phyloP scores from a whole-genome alignment of 345 rosid genomes.

The Mangifera indica region DNA sequence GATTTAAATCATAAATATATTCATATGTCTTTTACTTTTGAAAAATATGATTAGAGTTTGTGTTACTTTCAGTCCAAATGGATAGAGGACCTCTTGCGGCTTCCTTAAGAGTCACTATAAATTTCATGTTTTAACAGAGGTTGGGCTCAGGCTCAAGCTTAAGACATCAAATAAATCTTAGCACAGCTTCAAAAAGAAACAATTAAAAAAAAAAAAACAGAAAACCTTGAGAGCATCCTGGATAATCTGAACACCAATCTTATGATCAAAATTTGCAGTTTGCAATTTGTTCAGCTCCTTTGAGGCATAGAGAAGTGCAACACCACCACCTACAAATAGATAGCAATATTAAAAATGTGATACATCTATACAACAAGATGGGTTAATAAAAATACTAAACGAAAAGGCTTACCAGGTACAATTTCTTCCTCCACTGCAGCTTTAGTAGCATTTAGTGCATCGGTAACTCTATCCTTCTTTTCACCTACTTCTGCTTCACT shows the following conservation, averaged over 20 bases:
- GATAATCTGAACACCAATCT: conserved; percentile 32
- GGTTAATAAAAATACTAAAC: background rate
- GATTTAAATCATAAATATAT: background rate
- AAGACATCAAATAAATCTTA: background rate
- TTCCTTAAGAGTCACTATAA: background rate
- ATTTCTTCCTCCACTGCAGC: conserved; percentile 37
- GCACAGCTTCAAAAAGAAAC: background rate
- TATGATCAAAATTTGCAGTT: conserved; percentile 33
- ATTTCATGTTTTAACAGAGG: background rate
- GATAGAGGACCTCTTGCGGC: background rate
- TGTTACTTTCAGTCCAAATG: background rate
- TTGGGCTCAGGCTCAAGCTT: background rate
- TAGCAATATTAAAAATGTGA: background rate
- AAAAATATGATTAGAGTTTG: background rate
- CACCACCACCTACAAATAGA: conserved; percentile 29
- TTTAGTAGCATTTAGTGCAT: conserved; percentile 35
- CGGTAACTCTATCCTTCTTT: conserved; percentile 31
- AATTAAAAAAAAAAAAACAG: background rate
- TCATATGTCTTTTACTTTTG: no score
- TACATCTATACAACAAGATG: background rate
- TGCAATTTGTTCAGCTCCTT: conserved; percentile 28
- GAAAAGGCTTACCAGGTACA: conserved; percentile 27
- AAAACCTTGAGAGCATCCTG: conserved; percentile 35
- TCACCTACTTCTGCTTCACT: conserved; percentile 36
- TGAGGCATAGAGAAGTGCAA: conserved; percentile 34